phyloP scores from a whole-genome alignment of 768 basidiomycete species.

The Boletellus emodensis region DNA sequence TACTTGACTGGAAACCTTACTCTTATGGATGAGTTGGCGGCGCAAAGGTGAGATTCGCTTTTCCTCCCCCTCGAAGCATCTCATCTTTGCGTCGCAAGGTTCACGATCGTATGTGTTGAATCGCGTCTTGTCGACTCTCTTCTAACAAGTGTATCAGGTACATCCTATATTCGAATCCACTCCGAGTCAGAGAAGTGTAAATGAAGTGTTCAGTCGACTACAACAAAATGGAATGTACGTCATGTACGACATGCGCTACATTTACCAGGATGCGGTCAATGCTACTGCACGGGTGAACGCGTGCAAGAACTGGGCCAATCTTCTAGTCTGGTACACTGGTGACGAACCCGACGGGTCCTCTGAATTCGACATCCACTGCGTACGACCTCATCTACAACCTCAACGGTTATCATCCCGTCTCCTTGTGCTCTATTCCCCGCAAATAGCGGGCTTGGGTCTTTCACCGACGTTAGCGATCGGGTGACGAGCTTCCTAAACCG shows the following conservation, averaged over 20 bases:
- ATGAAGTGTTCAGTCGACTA: conserved; percentile 59
- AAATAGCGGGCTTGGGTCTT: conserved; percentile 32
- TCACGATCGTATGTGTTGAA: conserved; percentile 29
- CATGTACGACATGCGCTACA: conserved; percentile 80
- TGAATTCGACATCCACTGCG: conserved; percentile 48
- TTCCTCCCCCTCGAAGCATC: not conserved
- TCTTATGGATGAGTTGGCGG: conserved; percentile 31
- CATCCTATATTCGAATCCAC: conserved; percentile 69
- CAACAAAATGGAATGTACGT: conserved; percentile 60
- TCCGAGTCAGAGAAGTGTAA: conserved; percentile 45
- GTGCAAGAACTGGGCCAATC: conserved; percentile 63
- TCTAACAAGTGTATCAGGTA: conserved; percentile 35
- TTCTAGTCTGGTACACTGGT: conserved; percentile 68
- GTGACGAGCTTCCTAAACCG: conserved; percentile 63
- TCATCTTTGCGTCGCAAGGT: conserved; percentile 2
- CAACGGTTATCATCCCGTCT: conserved; percentile 65
- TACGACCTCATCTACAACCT: conserved; percentile 56
- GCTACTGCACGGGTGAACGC: conserved; percentile 63
- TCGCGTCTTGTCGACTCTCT: not conserved
- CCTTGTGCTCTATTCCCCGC: conserved; percentile 44
- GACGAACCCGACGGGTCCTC: conserved; percentile 68
- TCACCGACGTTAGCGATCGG: conserved; percentile 62
- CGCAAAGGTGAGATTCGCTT: conserved; percentile 19
- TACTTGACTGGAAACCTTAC: conserved; percentile 15
- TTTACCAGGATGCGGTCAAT: conserved; percentile 56